Evolutionary conservation across 164 flowering plant genomes (phyloP).

Genomic region (Magnolia sinica): DNA sequence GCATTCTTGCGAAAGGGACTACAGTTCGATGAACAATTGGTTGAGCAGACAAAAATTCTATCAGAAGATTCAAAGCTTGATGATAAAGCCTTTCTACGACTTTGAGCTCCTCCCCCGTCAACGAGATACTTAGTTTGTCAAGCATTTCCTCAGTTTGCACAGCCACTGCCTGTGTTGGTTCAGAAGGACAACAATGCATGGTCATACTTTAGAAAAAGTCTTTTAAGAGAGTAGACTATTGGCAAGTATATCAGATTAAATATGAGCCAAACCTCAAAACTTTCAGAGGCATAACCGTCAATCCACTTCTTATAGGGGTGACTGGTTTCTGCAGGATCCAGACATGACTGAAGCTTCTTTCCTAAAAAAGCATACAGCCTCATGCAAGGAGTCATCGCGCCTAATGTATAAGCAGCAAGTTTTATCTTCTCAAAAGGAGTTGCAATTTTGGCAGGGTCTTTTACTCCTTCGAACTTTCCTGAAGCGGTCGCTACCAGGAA

Average conservation of each 20-base stretch:
- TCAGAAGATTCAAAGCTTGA: constrained; percentile 89
- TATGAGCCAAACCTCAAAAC: constrained; percentile 60
- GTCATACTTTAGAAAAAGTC: background rate
- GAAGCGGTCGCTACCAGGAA: constrained; percentile 93
- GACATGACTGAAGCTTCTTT: constrained; percentile 49
- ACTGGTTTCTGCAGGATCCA: constrained; percentile 31
- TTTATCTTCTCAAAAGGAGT: constrained; percentile 97
- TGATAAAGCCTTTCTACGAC: constrained; percentile 86
- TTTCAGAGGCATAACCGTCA: constrained; percentile 58
- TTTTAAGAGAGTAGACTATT: background rate
- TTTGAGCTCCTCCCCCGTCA: constrained; percentile 94
- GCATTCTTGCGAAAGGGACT: constrained; percentile 63
- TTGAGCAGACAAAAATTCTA: constrained; percentile 77
- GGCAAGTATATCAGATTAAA: background rate
- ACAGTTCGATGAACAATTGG: constrained; percentile 59
- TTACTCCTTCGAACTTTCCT: constrained; percentile 85
- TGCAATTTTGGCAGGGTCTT: constrained; percentile 77
- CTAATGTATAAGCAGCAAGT: constrained; percentile 87
- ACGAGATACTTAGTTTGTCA: constrained; percentile 82
- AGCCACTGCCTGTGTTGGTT: constrained; percentile 53
- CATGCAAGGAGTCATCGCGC: constrained; percentile 94
- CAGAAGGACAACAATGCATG: background rate
- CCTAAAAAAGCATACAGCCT: constrained; percentile 78
- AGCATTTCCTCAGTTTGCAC: constrained; percentile 80
- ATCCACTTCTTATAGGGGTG: constrained; percentile 84